phyloP scores from a whole-genome alignment of 257 asterid species.

The Linaria vulgaris region DNA sequence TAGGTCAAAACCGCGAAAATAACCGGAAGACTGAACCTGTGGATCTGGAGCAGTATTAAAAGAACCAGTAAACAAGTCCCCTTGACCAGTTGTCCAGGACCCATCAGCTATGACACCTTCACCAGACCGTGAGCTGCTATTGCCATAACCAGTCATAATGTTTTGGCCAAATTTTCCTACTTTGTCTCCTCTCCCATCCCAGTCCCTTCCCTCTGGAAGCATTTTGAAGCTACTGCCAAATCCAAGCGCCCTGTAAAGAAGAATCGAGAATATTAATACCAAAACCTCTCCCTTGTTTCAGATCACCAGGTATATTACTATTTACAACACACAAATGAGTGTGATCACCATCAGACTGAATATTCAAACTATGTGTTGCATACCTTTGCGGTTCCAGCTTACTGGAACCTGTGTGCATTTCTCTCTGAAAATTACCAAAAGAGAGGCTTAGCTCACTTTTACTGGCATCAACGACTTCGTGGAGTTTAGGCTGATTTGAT shows the following conservation, averaged over 20 bases:
- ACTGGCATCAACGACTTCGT: slow-evolving; percentile 33
- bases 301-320: slow-evolving; percentile 26
- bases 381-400: slow-evolving; percentile 37
- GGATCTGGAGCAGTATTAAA: slow-evolving; percentile 40
- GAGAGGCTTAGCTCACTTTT: slow-evolving; percentile 60
- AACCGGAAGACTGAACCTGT: slow-evolving; percentile 45
- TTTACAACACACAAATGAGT: slow-evolving; percentile 24
- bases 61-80: slow-evolving; percentile 44
- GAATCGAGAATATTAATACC: slow-evolving; percentile 44
- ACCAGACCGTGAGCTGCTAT: slow-evolving; percentile 38
- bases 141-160: slow-evolving; percentile 45
- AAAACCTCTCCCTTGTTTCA: slow-evolving; percentile 43
- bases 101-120: slow-evolving; percentile 40
- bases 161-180: slow-evolving; percentile 48
- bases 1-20: slow-evolving; percentile 47
- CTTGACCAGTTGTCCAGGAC: slow-evolving; percentile 55
- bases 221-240: slow-evolving; percentile 38
- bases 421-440: slow-evolving; percentile 27
- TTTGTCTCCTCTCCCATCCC: slow-evolving; percentile 42
- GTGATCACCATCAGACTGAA: slow-evolving; percentile 36
- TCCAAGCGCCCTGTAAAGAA: slow-evolving; percentile 37
- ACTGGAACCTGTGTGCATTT: slow-evolving; percentile 27
- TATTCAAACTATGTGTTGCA: slow-evolving; percentile 34
- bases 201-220: slow-evolving; percentile 34
- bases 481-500: slow-evolving; percentile 34